A percentile compares a stretch with the other conserved stretches of the same genome.
Evolutionary conservation across 345 rosid species (phyloP).

Genomic region (Physaria fendleri): DNA sequence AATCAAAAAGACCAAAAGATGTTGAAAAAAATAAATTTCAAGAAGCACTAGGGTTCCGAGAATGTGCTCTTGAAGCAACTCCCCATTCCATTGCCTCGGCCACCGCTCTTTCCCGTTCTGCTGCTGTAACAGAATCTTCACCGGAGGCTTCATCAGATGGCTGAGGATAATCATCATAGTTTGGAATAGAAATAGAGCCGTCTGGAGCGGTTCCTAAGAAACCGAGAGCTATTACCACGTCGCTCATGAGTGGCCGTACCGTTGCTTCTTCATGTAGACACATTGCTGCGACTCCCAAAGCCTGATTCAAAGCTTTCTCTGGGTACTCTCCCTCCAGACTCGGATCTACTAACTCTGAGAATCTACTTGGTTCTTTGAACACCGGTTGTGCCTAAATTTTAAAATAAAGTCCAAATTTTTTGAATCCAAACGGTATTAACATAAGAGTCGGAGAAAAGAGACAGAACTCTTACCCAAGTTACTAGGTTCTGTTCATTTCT

Average conservation of each 20-base stretch:
- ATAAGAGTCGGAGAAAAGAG: too few relatives aligned
- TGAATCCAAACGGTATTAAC: background rate
- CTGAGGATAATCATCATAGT: constrained; percentile 12
- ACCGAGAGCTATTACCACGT: constrained; percentile 72
- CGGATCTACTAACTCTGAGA: constrained; percentile 66
- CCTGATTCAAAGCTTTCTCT: constrained; percentile 56
- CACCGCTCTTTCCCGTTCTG: too few relatives aligned
- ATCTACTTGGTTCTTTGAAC: constrained; percentile 60
- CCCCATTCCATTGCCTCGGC: too few relatives aligned
- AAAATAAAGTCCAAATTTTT: background rate
- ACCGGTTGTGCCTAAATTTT: constrained; percentile 64
- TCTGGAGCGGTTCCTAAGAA: constrained; percentile 46
- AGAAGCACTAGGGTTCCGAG: constrained; percentile 31
- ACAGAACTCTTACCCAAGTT: too few relatives aligned
- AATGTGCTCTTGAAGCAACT: too few relatives aligned
- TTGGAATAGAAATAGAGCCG: constrained; percentile 26
- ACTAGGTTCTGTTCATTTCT: too few relatives aligned
- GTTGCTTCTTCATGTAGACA: constrained; percentile 71
- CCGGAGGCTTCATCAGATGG: background rate
- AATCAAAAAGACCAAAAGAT: background rate
- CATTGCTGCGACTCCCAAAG: constrained; percentile 80
- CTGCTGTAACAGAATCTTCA: background rate
- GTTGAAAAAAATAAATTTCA: background rate
- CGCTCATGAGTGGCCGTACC: constrained; percentile 71
- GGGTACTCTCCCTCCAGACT: constrained; percentile 51